These are phyloP conservation scores for Maudiozyma pseudohumilis DNA, from an alignment of 805 yeast species.

Conservation along the genomic window DNA sequence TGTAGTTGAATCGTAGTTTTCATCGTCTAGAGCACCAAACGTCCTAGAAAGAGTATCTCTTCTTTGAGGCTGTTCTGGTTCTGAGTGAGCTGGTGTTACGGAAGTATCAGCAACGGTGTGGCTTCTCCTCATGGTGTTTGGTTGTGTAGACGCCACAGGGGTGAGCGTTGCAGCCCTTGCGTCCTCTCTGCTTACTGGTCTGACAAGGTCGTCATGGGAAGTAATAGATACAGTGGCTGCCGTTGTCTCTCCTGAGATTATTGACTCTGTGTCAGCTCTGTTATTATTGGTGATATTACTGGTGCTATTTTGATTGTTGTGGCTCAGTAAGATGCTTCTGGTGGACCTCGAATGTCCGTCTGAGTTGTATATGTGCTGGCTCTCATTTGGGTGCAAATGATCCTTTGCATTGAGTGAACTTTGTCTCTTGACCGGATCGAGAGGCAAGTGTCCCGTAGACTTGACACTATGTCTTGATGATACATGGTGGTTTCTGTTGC, in stretches of 20 bases:
- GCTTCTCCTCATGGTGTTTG: not conserved
- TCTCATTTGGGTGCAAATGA: conserved; percentile 1
- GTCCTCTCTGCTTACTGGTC: not conserved
- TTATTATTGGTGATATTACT: not conserved
- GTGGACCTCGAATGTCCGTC: conserved; percentile 5
- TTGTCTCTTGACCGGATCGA: not conserved
- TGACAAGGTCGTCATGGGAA: not conserved
- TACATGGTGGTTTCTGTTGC: conserved; percentile 1
- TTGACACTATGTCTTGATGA: conserved; percentile 2
- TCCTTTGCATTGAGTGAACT: conserved; percentile 1
- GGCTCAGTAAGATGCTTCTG: conserved; percentile 4
- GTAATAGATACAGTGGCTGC: not conserved
- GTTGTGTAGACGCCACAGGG: not conserved
- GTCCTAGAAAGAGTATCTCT: not conserved
- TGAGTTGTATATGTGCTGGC: conserved; percentile 1
- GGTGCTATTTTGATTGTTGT: not conserved
- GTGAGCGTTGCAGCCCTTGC: not conserved
- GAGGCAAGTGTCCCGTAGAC: conserved; percentile 1
- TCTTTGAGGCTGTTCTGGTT: not conserved
- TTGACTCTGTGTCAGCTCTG: conserved; percentile 6
- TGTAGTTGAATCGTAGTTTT: conserved; percentile 31
- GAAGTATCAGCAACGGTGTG: not conserved
- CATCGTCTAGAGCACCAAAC: conserved; percentile 11
- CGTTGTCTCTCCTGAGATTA: conserved; percentile 3
- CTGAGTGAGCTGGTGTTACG: no score